Conservation (phyloP, 257 asterid species). For the Capsicum pubescens region DNA sequence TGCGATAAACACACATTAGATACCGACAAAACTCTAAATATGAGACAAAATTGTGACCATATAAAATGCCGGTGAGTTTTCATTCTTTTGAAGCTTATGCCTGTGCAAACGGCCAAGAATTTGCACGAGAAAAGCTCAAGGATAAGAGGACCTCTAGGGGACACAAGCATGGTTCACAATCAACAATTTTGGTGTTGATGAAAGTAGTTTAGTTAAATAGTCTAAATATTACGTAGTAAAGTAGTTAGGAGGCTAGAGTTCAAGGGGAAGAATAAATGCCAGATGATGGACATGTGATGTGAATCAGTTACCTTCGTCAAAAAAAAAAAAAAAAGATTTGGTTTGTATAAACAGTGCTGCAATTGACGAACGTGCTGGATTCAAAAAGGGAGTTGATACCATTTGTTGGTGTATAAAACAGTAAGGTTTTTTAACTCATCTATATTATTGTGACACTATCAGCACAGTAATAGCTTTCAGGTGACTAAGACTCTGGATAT, state of each 20-base stretch:
- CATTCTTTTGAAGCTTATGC: background rate
- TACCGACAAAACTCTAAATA: background rate
- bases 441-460: background rate
- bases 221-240: background rate
- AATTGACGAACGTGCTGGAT: too few species aligned
- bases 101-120: background rate
- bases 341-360: too few species aligned
- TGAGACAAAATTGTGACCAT: too few species aligned
- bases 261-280: background rate
- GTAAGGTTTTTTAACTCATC: background rate
- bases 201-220: background rate
- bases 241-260: background rate
- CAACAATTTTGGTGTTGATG: background rate
- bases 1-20: slow-evolving; percentile 42
- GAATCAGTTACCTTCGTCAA: too few species aligned
- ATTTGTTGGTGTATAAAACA: background rate
- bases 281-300: too few species aligned
- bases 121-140: background rate
- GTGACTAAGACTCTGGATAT: slow-evolving; percentile 2
- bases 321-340: too few species aligned
- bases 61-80: background rate
- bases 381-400: background rate
- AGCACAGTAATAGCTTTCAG: background rate
- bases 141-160: background rate
- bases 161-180: background rate